Conservation (phyloP, 1,284 basidiomycete species). For the Melampsora abietis-canadensis region DNA sequence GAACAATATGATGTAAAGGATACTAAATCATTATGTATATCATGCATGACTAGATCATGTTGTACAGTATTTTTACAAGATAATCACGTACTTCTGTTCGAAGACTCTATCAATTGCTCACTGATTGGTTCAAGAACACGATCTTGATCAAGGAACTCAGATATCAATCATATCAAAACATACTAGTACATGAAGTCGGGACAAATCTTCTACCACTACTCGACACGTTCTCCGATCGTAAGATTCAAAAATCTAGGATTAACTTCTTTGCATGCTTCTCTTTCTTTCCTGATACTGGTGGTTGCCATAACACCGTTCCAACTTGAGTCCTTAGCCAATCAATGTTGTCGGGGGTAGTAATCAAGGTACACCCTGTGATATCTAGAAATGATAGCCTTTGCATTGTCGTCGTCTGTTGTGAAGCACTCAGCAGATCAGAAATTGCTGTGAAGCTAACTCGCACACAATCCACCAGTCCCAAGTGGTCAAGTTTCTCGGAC, state of each 20-base stretch:
- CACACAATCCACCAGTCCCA: conserved; percentile 15
- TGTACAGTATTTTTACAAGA: too few relatives aligned
- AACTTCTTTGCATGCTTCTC: conserved; percentile 5
- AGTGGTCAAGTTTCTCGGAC: conserved; percentile 7
- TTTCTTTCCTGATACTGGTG: background rate
- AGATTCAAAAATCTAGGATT: conserved; percentile 9
- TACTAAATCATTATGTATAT: too few relatives aligned
- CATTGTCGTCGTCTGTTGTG: background rate
- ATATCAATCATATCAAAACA: too few relatives aligned
- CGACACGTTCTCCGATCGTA: too few relatives aligned
- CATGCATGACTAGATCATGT: too few relatives aligned
- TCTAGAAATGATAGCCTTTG: conserved; percentile 13
- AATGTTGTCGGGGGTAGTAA: conserved; percentile 26
- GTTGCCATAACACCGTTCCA: background rate
- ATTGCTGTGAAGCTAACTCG: conserved; percentile 13
- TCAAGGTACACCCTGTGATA: conserved; percentile 26
- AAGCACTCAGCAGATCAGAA: background rate
- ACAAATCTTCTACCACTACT: too few relatives aligned
- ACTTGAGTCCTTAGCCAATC: conserved; percentile 22
- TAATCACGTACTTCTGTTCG: too few relatives aligned
- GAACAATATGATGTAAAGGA: too few relatives aligned
- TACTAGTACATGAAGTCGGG: too few relatives aligned
- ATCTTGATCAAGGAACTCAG: too few relatives aligned
- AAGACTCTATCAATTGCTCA: too few relatives aligned
- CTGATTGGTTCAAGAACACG: too few relatives aligned